Base-by-base conservation (phyloP, 768 basidiomycete genomes). In the Hemileccinum impolitum region DNA sequence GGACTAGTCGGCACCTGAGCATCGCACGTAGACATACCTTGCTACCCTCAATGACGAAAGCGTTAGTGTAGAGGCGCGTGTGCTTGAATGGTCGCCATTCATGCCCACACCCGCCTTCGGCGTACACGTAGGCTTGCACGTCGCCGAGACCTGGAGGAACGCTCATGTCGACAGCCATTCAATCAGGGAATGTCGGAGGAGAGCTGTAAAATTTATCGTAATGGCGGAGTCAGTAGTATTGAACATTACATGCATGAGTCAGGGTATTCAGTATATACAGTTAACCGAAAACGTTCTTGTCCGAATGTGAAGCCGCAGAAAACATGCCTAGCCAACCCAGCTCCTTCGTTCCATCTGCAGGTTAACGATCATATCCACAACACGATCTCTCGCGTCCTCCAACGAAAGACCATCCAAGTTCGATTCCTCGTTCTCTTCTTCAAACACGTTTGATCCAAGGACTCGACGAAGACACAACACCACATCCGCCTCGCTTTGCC, bases 361-460 rank as follows among this genome's bases (percentile, higher is more conserved):
- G 46, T 69, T 70, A 4, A 77, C 74, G 40, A 90, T 72, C 72
- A 84, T 72, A 69, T 91, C 89, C 40, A 89, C 85, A 31, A 82
- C 82, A n/a, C 75, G 69, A 65, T 90, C 89, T 48, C 83, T 74
- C 40, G 87, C 87, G 51, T 90, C 87, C 63, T 90, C 88, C 45
- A 90, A 63, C 23, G 65, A 63, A 72, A 77, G 47, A 65, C 53
- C 58, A 42, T 54, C 53, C 34, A 36, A 28, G 15, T 44, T 54
- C 19, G 50, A 48, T 18, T 56, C 62, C 32, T 47, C 44, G 26
- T 62, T 54, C 35, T 62, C 58, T 26, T 70, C 71, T 26, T 70
- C 71, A 58, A 82, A 81, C 44, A 75, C 77, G 19, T 62, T 66
- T 32, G 70, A 73, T 19, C 83, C 87, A 34, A 90, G 70, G 28